Conservation (phyloP, 495 filamentous ascomycete genomes). For the Penicillium mononematosum region DNA sequence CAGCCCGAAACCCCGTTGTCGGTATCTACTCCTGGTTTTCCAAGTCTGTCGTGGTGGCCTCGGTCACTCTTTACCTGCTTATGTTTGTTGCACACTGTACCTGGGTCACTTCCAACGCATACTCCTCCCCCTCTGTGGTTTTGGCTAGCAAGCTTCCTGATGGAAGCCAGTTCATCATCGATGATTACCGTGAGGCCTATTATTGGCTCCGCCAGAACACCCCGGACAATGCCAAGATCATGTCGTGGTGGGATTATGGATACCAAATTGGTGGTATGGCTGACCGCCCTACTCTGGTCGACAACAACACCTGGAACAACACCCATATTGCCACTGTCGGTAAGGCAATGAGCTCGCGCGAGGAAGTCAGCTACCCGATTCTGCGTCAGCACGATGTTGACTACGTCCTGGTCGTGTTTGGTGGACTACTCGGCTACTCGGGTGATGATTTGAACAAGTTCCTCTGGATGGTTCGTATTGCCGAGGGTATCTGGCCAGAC, state of each 20-base stretch:
- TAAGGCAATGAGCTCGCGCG: constrained; percentile 96
- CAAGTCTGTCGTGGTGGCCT: constrained; percentile 68
- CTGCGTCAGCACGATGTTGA: constrained; percentile 98
- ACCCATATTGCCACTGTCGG: constrained; percentile 99
- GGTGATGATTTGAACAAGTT: constrained; percentile 99
- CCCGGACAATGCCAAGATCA: constrained; percentile 89
- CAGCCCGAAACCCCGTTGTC: constrained; percentile 68
- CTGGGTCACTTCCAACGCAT: constrained; percentile 98
- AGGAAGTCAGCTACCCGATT: constrained; percentile 98
- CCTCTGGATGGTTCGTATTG: constrained; percentile 99
- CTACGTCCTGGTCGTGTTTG: constrained; percentile 96
- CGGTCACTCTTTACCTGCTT: constrained; percentile 76
- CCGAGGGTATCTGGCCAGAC: constrained; percentile 98
- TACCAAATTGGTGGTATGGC: constrained; percentile 99
- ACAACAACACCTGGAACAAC: constrained; percentile 99
- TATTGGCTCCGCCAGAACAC: constrained; percentile 99
- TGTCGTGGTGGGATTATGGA: constrained; percentile 99
- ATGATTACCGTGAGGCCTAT: constrained; percentile 99
- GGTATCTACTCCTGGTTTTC: constrained; percentile 82
- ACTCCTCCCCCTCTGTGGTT: constrained; percentile 97
- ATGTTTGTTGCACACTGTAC: constrained; percentile 97
- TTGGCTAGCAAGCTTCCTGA: constrained; percentile 89
- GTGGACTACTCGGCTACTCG: constrained; percentile 95
- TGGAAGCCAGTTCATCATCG: constrained; percentile 96
- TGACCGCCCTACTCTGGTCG: constrained; percentile 92